phyloP scores from a whole-genome alignment of 768 basidiomycete species.

The Pseudohyphozyma bogoriensis region DNA sequence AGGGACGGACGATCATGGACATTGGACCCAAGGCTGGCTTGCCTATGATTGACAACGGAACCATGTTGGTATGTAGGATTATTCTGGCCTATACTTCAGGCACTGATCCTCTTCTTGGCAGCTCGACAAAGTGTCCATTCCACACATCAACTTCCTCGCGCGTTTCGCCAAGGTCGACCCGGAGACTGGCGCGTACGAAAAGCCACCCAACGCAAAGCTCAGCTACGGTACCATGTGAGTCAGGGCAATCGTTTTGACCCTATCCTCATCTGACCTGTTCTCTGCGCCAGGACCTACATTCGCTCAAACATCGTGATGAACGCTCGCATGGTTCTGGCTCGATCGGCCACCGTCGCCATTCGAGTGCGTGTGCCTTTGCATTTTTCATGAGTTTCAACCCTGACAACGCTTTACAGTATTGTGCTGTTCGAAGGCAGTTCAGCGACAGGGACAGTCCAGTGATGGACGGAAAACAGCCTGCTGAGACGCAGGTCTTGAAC shows the following conservation, averaged over 20 bases:
- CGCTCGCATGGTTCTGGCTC: slow-evolving; percentile 21
- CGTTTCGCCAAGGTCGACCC: slow-evolving; percentile 18
- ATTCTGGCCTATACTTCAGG: no score
- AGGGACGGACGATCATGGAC: slow-evolving; percentile 50
- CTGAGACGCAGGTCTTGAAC: slow-evolving; percentile 27
- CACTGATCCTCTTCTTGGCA: no score
- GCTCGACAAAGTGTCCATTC: slow-evolving; percentile 26
- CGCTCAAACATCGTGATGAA: slow-evolving; percentile 24
- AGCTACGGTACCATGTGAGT: slow-evolving; percentile 13
- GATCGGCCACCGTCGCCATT: slow-evolving; percentile 29
- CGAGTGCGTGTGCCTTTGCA: no score
- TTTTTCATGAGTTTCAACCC: no score
- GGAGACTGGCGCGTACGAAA: slow-evolving; percentile 20
- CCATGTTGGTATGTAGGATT: no score
- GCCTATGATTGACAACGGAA: slow-evolving; percentile 25
- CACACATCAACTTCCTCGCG: slow-evolving; percentile 29
- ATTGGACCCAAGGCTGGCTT: slow-evolving; percentile 51
- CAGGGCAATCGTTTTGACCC: no score
- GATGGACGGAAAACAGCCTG: not conserved
- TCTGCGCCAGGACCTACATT: no score
- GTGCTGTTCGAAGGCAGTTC: slow-evolving; percentile 30
- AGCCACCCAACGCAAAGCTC: slow-evolving; percentile 10
- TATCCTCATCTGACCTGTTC: no score
- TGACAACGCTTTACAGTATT: slow-evolving; percentile 27
- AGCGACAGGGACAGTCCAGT: slow-evolving; percentile 26